Evolutionary conservation across 1,284 basidiomycete genomes (phyloP).

Genomic region (Wolfiporia cocos): DNA sequence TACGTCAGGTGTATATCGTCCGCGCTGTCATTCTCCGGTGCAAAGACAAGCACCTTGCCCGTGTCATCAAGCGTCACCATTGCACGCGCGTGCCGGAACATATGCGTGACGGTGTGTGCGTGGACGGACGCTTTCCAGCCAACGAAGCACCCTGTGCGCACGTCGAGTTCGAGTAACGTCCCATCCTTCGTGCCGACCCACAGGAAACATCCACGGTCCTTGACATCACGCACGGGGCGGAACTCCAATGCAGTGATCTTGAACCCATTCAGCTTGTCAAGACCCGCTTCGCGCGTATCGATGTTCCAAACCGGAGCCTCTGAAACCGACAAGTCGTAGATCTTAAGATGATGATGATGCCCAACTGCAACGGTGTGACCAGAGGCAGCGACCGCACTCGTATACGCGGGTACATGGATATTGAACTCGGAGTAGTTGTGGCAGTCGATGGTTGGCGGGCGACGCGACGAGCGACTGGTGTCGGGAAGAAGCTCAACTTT

Average conservation of each 20-base stretch:
- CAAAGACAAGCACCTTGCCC: conserved; percentile 78
- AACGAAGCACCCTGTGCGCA: conserved; percentile 49
- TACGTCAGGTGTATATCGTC: conserved; percentile 32
- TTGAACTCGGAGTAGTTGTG: conserved; percentile 40
- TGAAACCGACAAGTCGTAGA: conserved; percentile 51
- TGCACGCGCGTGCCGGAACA: conserved; percentile 60
- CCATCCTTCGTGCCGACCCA: conserved; percentile 92
- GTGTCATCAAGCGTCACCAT: conserved; percentile 82
- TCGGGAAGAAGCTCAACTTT: conserved; percentile 71
- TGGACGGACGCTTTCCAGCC: conserved; percentile 60
- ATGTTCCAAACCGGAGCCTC: conserved; percentile 45
- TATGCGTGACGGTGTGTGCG: conserved; percentile 57
- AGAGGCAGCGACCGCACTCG: conserved; percentile 50
- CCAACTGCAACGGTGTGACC: conserved; percentile 62
- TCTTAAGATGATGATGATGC: conserved; percentile 54
- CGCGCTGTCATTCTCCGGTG: conserved; percentile 33
- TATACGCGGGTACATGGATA: conserved; percentile 53
- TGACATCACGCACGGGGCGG: conserved; percentile 38
- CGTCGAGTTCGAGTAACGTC: conserved; percentile 76
- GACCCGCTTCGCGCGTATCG: conserved; percentile 55
- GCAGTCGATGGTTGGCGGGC: conserved; percentile 51
- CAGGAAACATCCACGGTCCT: conserved; percentile 42
- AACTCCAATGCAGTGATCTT: conserved; percentile 77
- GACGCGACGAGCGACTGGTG: conserved; percentile 73
- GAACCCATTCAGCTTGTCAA: conserved; percentile 55